A percentile compares a stretch with the other conserved stretches of the same genome.
These are phyloP conservation scores for Trichoderma sp. DNA, from an alignment of 2,329 filamentous ascomycete species.

Conservation along the genomic window DNA sequence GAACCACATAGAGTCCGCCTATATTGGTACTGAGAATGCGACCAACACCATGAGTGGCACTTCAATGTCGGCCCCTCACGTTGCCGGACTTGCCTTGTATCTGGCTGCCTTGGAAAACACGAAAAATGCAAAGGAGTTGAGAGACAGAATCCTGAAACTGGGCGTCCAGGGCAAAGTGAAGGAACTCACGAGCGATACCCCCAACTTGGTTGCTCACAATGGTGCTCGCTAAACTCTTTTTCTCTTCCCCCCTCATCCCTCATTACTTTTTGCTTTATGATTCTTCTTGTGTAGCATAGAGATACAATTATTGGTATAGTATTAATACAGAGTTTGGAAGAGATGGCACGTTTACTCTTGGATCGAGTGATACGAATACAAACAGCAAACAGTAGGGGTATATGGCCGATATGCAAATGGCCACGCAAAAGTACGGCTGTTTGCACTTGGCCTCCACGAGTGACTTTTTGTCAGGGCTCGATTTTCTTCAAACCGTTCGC, in stretches of 20 bases:
- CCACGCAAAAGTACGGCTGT: neutral
- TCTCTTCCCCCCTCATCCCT: neutral
- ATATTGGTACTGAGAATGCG: constrained; percentile 41
- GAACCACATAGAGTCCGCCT: constrained; percentile 44
- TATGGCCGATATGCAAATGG: neutral
- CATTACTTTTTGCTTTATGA: neutral
- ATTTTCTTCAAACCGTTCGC: neutral
- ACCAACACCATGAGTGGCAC: constrained; percentile 54
- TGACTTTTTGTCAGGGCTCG: neutral
- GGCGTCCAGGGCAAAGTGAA: constrained; percentile 39
- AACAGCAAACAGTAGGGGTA: neutral
- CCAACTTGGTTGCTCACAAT: constrained; percentile 50
- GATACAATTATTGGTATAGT: neutral
- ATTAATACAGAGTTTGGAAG: neutral
- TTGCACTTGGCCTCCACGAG: neutral
- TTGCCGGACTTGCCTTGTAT: constrained; percentile 59
- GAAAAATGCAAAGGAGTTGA: constrained; percentile 41
- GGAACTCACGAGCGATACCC: constrained; percentile 34
- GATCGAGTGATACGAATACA: neutral
- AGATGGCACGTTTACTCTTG: neutral
- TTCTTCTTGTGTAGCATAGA: neutral
- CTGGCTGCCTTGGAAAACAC: constrained; percentile 43
- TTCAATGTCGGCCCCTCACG: constrained; percentile 60
- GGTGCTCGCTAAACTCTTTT: constrained; percentile 26
- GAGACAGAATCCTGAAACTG: constrained; percentile 41